Evolutionary conservation across 2,329 filamentous ascomycete species (phyloP).

Genomic region (Colletotrichum tamarilloi): DNA sequence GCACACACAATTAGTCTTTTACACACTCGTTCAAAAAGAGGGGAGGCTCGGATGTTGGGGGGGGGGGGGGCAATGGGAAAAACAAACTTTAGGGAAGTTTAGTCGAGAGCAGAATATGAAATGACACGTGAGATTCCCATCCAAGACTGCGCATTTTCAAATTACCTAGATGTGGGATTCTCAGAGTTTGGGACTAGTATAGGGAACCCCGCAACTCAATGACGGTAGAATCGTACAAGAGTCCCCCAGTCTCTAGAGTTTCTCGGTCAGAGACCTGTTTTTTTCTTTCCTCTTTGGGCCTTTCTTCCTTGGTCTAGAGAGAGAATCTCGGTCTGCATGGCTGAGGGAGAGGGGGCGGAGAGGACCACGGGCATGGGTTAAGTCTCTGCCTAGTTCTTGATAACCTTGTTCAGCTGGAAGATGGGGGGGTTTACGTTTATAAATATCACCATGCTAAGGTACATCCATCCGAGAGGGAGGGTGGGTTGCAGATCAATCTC

Average conservation of each 20-base stretch:
- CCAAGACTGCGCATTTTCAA: background rate
- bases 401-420: background rate
- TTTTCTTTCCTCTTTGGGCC: too few relatives aligned
- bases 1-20: background rate
- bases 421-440: background rate
- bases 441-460: conserved; percentile 2
- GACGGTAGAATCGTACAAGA: background rate
- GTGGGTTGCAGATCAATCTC: background rate
- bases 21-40: background rate
- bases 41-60: background rate
- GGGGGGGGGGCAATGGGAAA: background rate
- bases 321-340: background rate
- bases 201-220: background rate
- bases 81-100: background rate
- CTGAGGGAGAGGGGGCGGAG: background rate
- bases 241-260: background rate
- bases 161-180: background rate
- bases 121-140: conserved; percentile 11
- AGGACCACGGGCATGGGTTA: background rate
- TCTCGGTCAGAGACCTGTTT: background rate
- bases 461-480: background rate
- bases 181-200: background rate
- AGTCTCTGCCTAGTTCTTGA: background rate
- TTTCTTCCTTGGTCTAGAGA: background rate
- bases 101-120: background rate